phyloP scores from a whole-genome alignment of 441 rosid species.

The Adansonia rubrostipa region DNA sequence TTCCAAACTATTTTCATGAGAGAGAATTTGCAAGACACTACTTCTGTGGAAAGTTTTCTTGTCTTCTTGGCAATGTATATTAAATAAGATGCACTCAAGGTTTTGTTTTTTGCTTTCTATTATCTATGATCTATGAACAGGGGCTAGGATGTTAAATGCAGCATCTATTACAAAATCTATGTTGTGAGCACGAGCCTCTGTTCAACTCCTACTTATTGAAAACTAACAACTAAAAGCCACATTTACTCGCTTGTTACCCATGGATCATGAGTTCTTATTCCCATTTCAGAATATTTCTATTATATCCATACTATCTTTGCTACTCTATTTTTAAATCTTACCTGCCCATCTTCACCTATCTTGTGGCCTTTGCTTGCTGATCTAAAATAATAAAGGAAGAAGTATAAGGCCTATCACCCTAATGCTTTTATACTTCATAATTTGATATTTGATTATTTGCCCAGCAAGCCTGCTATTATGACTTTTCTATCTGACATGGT shows the following conservation, averaged over 20 bases:
- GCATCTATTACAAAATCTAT: neutral
- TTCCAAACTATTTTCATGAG: slow-evolving; percentile 15
- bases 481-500: neutral
- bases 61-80: neutral
- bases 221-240: neutral
- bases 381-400: neutral
- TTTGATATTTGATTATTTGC: slow-evolving; percentile 3
- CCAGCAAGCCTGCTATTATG: neutral
- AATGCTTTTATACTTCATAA: neutral
- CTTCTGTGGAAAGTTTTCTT: neutral
- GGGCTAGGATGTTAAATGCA: slow-evolving; percentile 6
- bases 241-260: neutral
- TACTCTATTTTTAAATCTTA: neutral
- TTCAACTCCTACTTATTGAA: neutral
- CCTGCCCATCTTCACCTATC: neutral
- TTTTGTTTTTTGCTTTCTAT: neutral
- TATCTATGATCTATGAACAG: neutral
- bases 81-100: slow-evolving; percentile 4
- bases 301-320: neutral
- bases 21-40: neutral
- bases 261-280: neutral
- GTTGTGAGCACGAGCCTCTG: neutral
- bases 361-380: slow-evolving; percentile 3
- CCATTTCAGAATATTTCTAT: slow-evolving; percentile 7
- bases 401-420: neutral